Evolutionary conservation across 805 yeast species (phyloP), one percentile per base, ranked within the genome.

Genomic region (Geotrichum ghanense): DNA sequence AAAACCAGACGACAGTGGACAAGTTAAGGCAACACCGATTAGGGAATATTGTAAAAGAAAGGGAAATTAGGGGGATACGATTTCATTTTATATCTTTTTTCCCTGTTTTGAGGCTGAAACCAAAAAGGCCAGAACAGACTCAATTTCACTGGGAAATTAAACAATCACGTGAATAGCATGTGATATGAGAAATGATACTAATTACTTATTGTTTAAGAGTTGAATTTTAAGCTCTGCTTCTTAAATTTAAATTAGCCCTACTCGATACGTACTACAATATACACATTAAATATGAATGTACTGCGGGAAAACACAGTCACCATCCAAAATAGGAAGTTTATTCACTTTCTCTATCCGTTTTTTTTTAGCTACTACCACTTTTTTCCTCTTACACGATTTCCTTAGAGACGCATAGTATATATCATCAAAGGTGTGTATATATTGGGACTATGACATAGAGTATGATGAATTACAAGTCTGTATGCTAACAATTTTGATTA

Each of bases 81-180:
- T n/a, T 31, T 31, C 17, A 31, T n/a, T 31, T 31, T 31, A 31
- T 31, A 31, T n/a, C 37, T 31, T 31, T 31, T 31, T 31, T 31
- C 19, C 37, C 37, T 31, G 37, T 31, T 31, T 31, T 31, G 37
- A 31, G 37, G 37, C 37, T 31, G 37, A 31, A 31, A 31, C 37
- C 16, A 31, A 31, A 31, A 31, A 31, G 12, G 37, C 37, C 37
- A 31, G 37, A 31, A 12, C 37, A n/a, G 10, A n/a, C 27, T 24
- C 27, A 24, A 24, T 7, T 7, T 24, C n/a, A n/a, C n/a, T n/a
- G n/a, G n/a, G n/a, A n/a, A n/a, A n/a, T n/a, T n/a, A n/a, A n/a
- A n/a, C n/a, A n/a, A n/a, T n/a, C n/a, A n/a, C n/a, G n/a, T n/a
- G n/a, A n/a, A n/a, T n/a, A n/a, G n/a, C n/a, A n/a, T n/a, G n/a